Conservation (phyloP, 371 early-diverging fungal species). For the Coemansia sp. region DNA sequence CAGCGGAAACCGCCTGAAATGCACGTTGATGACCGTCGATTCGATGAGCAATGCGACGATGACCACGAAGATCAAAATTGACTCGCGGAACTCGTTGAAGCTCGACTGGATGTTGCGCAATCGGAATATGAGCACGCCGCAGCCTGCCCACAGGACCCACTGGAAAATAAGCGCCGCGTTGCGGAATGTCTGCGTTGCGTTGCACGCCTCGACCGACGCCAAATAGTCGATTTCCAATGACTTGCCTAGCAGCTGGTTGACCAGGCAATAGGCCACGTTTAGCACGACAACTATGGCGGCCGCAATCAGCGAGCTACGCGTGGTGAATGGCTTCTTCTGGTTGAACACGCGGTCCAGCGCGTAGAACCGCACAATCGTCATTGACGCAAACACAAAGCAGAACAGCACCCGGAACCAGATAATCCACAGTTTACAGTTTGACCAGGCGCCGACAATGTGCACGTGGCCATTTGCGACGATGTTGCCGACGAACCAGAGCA, state of each 20-base stretch:
- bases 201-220: constrained; percentile 11
- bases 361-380: constrained; percentile 25
- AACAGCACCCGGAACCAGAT: constrained; percentile 39
- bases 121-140: constrained; percentile 6
- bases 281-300: constrained; percentile 8
- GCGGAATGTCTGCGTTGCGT: constrained; percentile 8
- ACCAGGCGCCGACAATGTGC: constrained; percentile 14
- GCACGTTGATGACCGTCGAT: constrained; percentile 18
- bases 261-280: constrained; percentile 5
- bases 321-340: constrained; percentile 20
- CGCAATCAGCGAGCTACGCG: constrained; percentile 8
- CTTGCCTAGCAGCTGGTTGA: constrained; percentile 8
- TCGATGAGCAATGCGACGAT: constrained; percentile 14
- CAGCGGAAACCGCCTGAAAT: constrained; percentile 13
- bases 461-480: constrained; percentile 29
- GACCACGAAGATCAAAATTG: constrained; percentile 8
- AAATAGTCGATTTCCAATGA: constrained; percentile 2
- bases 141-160: constrained; percentile 11
- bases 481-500: constrained; percentile 22
- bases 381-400: constrained; percentile 12
- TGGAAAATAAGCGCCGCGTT: constrained; percentile 15
- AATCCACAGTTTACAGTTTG: constrained; percentile 21
- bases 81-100: constrained; percentile 35
- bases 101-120: constrained; percentile 36
- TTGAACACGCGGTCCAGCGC: constrained; percentile 31